Percentiles rank a stretch among this genome's conserved stretches.
phyloP scores from a whole-genome alignment of 2,329 filamentous ascomycete genomes.

The Celoporthe dispersa region DNA sequence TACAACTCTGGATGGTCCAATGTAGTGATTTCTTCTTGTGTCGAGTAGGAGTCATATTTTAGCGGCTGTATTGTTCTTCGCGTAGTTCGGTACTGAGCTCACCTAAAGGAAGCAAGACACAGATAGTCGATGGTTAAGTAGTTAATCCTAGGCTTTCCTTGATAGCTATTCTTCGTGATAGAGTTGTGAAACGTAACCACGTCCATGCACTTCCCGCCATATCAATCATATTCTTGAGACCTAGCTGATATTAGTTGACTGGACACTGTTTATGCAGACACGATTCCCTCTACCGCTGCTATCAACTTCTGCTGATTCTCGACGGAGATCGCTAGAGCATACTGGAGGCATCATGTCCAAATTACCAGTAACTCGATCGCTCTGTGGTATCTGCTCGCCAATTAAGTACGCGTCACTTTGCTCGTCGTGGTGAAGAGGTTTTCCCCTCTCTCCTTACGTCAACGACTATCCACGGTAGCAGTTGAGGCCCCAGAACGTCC shows the following conservation, averaged over 20 bases:
- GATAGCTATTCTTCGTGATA: too few species aligned
- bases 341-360: constrained; percentile 22
- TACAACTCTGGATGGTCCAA: too few species aligned
- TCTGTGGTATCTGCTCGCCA: constrained; percentile 11
- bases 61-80: too few species aligned
- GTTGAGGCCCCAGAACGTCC: constrained; percentile 28
- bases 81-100: too few species aligned
- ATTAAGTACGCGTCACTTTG: neutral
- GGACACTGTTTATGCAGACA: constrained; percentile 12
- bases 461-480: constrained; percentile 29
- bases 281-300: constrained; percentile 25
- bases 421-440: neutral
- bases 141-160: too few species aligned
- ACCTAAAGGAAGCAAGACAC: too few species aligned
- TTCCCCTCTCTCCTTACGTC: too few species aligned
- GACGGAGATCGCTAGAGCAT: constrained; percentile 24
- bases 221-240: too few species aligned
- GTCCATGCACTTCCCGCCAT: too few species aligned
- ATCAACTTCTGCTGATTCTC: constrained; percentile 25
- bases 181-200: too few species aligned
- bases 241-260: too few species aligned
- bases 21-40: neutral
- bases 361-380: constrained; percentile 27
- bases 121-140: too few species aligned
- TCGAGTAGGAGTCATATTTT: neutral